Percentiles rank a stretch among this genome's conserved stretches.
Evolutionary conservation across 345 rosid genomes (phyloP).

Genomic region (Lepidium aucheri): DNA sequence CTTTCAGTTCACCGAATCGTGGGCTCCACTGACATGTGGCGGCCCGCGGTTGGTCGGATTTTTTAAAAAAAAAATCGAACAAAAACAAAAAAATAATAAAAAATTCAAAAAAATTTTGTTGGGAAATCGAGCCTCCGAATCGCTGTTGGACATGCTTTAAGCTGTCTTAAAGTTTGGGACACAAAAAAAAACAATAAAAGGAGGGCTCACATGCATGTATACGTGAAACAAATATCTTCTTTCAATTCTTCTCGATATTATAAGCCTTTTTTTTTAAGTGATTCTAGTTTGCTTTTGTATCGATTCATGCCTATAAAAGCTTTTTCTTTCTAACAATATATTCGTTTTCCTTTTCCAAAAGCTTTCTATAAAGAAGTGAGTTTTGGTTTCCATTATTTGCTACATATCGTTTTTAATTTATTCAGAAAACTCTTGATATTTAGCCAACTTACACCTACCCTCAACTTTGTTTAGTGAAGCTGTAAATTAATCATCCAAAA

Average conservation of each 20-base stretch:
- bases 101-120: too few relatives aligned
- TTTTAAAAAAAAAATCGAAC: too few relatives aligned
- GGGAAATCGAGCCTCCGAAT: too few relatives aligned
- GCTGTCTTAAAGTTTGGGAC: constrained; percentile 19
- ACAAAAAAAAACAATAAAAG: background rate
- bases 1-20: too few relatives aligned
- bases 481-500: background rate
- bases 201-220: constrained; percentile 10
- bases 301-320: constrained; percentile 21
- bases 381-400: constrained; percentile 12
- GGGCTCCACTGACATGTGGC: too few relatives aligned
- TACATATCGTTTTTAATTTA: background rate
- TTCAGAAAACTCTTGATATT: background rate
- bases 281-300: constrained; percentile 21
- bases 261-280: constrained; percentile 1
- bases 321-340: constrained; percentile 15
- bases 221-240: constrained; percentile 7
- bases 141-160: too few relatives aligned
- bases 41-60: too few relatives aligned
- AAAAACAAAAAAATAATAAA: too few relatives aligned
- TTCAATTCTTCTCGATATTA: constrained; percentile 1
- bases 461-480: background rate
- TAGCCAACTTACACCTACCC: background rate
- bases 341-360: constrained; percentile 19
- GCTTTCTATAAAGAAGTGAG: constrained; percentile 1